These are phyloP conservation scores for Aspergillus neotritici DNA, from an alignment of 2,329 filamentous ascomycete species.

Conservation along the genomic window DNA sequence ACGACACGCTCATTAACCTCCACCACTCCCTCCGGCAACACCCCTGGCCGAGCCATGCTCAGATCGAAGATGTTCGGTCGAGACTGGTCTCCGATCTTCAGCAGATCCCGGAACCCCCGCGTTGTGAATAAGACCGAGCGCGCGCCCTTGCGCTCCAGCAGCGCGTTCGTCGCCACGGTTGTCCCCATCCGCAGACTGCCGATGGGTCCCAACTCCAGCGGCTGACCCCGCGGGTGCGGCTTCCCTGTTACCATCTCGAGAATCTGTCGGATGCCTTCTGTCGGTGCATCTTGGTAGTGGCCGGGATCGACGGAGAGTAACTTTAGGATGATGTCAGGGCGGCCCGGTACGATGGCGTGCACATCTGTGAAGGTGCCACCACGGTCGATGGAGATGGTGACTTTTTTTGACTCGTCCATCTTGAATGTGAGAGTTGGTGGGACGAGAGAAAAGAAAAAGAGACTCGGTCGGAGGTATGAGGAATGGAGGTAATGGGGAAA, in stretches of 20 bases:
- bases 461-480: background rate
- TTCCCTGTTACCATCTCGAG: conserved; percentile 35
- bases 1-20: conserved; percentile 87
- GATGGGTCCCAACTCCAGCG: conserved; percentile 32
- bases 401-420: conserved; percentile 18
- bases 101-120: conserved; percentile 77
- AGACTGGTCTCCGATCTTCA: conserved; percentile 85
- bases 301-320: conserved; percentile 36
- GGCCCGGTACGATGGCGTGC: conserved; percentile 33
- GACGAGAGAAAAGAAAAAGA: background rate
- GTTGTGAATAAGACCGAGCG: conserved; percentile 82
- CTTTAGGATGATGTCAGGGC: conserved; percentile 36
- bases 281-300: conserved; percentile 51
- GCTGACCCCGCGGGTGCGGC: conserved; percentile 30
- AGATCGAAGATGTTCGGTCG: conserved; percentile 87
- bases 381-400: conserved; percentile 36
- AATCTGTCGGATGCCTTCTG: conserved; percentile 76
- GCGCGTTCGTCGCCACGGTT: conserved; percentile 84
- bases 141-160: conserved; percentile 85
- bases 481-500: background rate
- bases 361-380: conserved; percentile 40
- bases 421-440: background rate
- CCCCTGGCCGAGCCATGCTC: conserved; percentile 76
- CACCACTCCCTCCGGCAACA: conserved; percentile 74
- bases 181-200: conserved; percentile 79